These are phyloP conservation scores for Gentiana dahurica DNA, from an alignment of 257 asterid species.

Conservation along the genomic window DNA sequence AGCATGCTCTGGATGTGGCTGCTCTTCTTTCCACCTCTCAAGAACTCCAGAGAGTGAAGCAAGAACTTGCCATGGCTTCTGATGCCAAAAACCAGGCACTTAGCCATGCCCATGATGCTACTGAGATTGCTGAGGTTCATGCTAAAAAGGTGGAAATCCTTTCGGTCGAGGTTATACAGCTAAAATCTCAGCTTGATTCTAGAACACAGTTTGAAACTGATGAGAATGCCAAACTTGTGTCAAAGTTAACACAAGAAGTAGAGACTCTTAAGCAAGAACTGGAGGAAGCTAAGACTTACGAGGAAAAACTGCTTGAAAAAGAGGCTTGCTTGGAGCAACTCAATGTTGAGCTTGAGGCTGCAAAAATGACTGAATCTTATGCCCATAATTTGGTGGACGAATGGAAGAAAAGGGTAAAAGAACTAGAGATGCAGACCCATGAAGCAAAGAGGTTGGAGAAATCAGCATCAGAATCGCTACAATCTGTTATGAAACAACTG, in stretches of 20 bases:
- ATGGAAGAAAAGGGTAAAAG: slow-evolving; percentile 57
- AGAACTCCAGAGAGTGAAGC: slow-evolving; percentile 69
- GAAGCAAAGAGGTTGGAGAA: slow-evolving; percentile 77
- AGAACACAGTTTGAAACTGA: slow-evolving; percentile 38
- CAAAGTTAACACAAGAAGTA: slow-evolving; percentile 55
- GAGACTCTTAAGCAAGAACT: slow-evolving; percentile 52
- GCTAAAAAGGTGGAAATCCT: slow-evolving; percentile 59
- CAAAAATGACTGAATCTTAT: slow-evolving; percentile 69
- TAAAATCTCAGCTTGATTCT: slow-evolving; percentile 58
- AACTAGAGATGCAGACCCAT: slow-evolving; percentile 46
- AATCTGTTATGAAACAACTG: slow-evolving; percentile 74
- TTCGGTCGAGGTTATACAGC: slow-evolving; percentile 59
- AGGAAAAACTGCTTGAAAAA: slow-evolving; percentile 50
- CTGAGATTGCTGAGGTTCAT: slow-evolving; percentile 61
- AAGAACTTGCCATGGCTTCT: slow-evolving; percentile 44
- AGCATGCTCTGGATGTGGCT: slow-evolving; percentile 64
- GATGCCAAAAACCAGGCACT: slow-evolving; percentile 82
- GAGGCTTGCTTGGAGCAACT: slow-evolving; percentile 69
- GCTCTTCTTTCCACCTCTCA: slow-evolving; percentile 61
- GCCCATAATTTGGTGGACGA: slow-evolving; percentile 63
- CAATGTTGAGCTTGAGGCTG: slow-evolving; percentile 81
- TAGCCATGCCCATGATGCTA: slow-evolving; percentile 67
- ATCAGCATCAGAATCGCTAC: slow-evolving; percentile 74
- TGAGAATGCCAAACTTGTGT: slow-evolving; percentile 43
- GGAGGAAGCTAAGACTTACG: slow-evolving; percentile 34